A percentile compares a stretch with the other conserved stretches of the same genome.
Conservation (phyloP, 345 rosid genomes). For the Arabidopsis suecica region DNA sequence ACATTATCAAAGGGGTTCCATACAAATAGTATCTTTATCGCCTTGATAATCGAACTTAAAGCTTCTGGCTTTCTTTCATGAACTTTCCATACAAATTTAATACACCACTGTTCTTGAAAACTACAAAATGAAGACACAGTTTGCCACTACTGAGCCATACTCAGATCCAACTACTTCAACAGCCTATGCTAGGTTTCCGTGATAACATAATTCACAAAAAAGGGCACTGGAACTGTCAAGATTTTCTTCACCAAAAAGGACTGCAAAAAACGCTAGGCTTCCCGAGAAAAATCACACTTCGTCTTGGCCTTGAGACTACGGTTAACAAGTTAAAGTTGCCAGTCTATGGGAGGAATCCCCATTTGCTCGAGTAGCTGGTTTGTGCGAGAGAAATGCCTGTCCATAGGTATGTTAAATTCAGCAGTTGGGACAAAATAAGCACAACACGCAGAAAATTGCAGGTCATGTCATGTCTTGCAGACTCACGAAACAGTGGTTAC, state of each 20-base stretch:
- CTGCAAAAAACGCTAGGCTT: conserved; percentile 27
- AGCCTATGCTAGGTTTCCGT: conserved; percentile 18
- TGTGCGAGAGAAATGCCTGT: conserved; percentile 90
- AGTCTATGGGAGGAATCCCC: conserved; percentile 71
- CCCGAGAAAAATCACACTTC: conserved; percentile 5
- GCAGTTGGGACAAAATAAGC: conserved; percentile 13
- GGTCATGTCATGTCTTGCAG: conserved; percentile 6
- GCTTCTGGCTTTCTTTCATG: conserved; percentile 25
- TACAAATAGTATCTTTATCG: background rate
- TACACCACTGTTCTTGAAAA: conserved; percentile 20
- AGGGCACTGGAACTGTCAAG: background rate
- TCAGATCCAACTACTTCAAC: background rate
- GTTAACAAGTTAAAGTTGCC: conserved; percentile 69
- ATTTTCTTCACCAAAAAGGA: conserved; percentile 21
- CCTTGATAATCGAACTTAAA: background rate
- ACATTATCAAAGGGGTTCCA: conserved; percentile 17
- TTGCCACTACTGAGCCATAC: conserved; percentile 18
- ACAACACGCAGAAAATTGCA: conserved; percentile 10
- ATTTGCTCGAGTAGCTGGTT: conserved; percentile 76
- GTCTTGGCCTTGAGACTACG: conserved; percentile 10
- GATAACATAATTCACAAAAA: conserved; percentile 31
- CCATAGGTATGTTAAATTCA: conserved; percentile 28
- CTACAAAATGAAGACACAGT: conserved; percentile 5
- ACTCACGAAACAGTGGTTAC: conserved; percentile 19
- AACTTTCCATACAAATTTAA: conserved; percentile 16